Base-by-base conservation (phyloP, 139 green algal species). In the Asterochloris erici region DNA sequence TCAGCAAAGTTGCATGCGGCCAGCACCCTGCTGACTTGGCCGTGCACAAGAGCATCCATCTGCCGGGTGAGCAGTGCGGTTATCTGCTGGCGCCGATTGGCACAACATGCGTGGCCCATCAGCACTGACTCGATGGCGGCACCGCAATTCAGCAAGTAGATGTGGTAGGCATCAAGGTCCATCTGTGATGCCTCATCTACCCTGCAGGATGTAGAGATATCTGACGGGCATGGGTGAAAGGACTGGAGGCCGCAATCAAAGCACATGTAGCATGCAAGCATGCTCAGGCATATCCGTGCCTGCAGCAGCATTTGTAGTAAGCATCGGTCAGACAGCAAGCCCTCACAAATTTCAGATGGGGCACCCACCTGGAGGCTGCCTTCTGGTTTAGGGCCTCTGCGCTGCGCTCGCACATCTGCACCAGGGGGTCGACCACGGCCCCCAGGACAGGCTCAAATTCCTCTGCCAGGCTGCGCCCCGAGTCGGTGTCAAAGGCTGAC, bases 361-460 rank as follows among this genome's bases (percentile, higher is more conserved):
- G n/a, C 16, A 78, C 28, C 26, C 17, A 29, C 12, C 62, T 62
- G n/a, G 28, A 24, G 16, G 26, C 11, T 61, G 26, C 21, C 29
- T 73, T 63, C 61, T 74, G n/a, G 10, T 12, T 38, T 24, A 95
- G 89, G 9, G 87, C 82, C 77, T 92, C 91, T 15, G 90, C 86
- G 66, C 71, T 84, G 74, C 84, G 85, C 27, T 86, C 74, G 69
- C 88, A 91, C 80, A 89, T 91, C 64, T 95, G 89, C 17, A 94
- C n/a, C 28, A 97, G 82, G 13, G 95, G 93, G 63, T 95, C 90
- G 29, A 96, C 64, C 29, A 95, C 79, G 0, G 91, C 90, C 6
- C 77, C 79, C 71, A 97, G 85, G 68, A 97, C 82, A 0, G 82
- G 63, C 10, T 73, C 68, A 38, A 84, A 79, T 64, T 79, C 83